Conservation (phyloP, 2,329 filamentous ascomycete genomes). For the Colletotrichum navitas region DNA sequence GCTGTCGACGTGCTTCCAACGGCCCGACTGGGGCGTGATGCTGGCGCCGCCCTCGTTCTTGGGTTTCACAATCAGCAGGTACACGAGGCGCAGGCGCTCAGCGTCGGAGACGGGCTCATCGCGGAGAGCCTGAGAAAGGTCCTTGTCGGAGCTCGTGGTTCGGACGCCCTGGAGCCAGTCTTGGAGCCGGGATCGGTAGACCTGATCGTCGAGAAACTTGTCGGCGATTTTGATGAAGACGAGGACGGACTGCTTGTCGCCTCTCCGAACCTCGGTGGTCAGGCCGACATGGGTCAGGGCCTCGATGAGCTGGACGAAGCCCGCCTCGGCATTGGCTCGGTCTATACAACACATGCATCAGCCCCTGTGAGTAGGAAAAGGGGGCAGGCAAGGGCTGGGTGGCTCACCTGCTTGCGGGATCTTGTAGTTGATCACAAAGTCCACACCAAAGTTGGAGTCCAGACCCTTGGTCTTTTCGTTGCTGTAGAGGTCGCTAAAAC, state of each 20-base stretch:
- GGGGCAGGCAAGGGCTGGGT: constrained; percentile 9
- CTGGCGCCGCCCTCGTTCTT: constrained; percentile 83
- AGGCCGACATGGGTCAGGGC: constrained; percentile 84
- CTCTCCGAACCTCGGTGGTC: constrained; percentile 87
- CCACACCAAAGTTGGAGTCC: constrained; percentile 66
- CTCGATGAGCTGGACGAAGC: constrained; percentile 83
- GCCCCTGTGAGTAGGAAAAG: not conserved
- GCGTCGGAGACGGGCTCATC: constrained; percentile 86
- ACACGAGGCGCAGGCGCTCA: constrained; percentile 88
- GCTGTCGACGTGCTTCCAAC: constrained; percentile 79
- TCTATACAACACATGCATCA: constrained; percentile 59
- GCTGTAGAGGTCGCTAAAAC: constrained; percentile 40
- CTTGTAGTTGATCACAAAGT: constrained; percentile 88
- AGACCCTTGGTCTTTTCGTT: constrained; percentile 39
- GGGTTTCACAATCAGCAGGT: constrained; percentile 83
- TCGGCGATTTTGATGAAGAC: constrained; percentile 85
- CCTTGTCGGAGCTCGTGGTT: constrained; percentile 79
- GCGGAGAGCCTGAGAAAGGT: constrained; percentile 76
- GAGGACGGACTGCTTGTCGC: constrained; percentile 79
- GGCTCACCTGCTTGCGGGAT: constrained; percentile 75
- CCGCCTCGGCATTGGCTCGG: constrained; percentile 75
- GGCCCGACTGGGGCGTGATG: constrained; percentile 75
- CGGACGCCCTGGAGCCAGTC: constrained; percentile 95
- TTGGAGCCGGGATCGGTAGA: constrained; percentile 88
- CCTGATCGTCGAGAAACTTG: constrained; percentile 79